phyloP scores from a whole-genome alignment of 2,329 filamentous ascomycete genomes.

The Biscogniauxia sp. region DNA sequence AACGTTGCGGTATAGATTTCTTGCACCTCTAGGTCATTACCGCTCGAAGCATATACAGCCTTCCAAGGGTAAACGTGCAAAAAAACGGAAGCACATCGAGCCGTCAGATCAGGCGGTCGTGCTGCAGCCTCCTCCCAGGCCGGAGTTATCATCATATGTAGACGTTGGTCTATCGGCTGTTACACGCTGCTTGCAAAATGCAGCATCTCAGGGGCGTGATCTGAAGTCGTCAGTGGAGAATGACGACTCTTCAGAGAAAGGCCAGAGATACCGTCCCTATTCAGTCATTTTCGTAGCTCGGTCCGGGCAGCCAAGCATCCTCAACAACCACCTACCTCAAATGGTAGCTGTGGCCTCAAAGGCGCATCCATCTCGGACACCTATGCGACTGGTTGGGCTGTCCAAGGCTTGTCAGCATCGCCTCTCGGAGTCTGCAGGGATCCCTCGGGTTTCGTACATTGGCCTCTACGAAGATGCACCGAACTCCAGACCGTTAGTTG shows the following conservation, averaged over 20 bases:
- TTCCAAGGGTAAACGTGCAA: slow-evolving; percentile 61
- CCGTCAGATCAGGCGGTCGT: slow-evolving; percentile 15
- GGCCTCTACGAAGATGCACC: slow-evolving; percentile 57
- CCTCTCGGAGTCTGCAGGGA: slow-evolving; percentile 54
- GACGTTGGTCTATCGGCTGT: slow-evolving; percentile 65
- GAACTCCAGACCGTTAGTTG: slow-evolving; percentile 53
- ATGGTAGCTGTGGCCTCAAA: slow-evolving; percentile 52
- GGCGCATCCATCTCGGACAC: slow-evolving; percentile 34
- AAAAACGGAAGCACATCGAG: slow-evolving; percentile 48
- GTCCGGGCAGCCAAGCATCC: slow-evolving; percentile 54
- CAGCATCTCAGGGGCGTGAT: slow-evolving; percentile 25
- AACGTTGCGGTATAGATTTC: slow-evolving; percentile 44
- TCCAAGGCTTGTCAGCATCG: slow-evolving; percentile 58
- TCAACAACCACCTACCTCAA: slow-evolving; percentile 60
- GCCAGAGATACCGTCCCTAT: slow-evolving; percentile 33
- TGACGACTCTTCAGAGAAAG: not conserved
- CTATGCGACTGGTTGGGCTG: slow-evolving; percentile 60
- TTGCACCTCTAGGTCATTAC: slow-evolving; percentile 63
- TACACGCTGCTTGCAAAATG: slow-evolving; percentile 54
- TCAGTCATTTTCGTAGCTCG: slow-evolving; percentile 57
- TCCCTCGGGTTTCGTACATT: slow-evolving; percentile 64
- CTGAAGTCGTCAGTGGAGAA: slow-evolving; percentile 1
- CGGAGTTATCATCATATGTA: slow-evolving; percentile 55
- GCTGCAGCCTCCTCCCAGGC: slow-evolving; percentile 35
- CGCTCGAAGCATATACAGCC: slow-evolving; percentile 50